Percentiles rank a stretch among this genome's conserved stretches.
Evolutionary conservation across 2,329 filamentous ascomycete genomes (phyloP).

Genomic region (Monilinia laxa): DNA sequence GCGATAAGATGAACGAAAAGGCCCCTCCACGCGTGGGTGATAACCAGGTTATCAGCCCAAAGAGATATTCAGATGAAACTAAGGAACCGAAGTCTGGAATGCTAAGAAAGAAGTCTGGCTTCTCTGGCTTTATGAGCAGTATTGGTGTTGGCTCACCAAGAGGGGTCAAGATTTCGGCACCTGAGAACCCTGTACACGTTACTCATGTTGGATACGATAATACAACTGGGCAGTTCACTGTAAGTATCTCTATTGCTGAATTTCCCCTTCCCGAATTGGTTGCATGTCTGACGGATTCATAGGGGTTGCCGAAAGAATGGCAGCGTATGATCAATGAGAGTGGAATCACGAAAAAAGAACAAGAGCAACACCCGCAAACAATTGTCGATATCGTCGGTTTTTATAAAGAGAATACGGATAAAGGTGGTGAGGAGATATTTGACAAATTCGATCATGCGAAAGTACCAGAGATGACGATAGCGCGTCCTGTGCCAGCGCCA

Average conservation of each 20-base stretch:
- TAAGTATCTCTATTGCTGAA: constrained; percentile 43
- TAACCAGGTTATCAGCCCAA: constrained; percentile 53
- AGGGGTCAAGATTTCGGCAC: constrained; percentile 92
- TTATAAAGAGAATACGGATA: constrained; percentile 90
- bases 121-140: constrained; percentile 84
- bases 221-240: constrained; percentile 92
- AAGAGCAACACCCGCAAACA: constrained; percentile 91
- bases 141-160: constrained; percentile 77
- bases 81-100: constrained; percentile 61
- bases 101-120: constrained; percentile 80
- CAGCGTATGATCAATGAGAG: constrained; percentile 92
- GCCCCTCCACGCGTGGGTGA: constrained; percentile 47
- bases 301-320: constrained; percentile 98
- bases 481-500: constrained; percentile 32
- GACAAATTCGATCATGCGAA: constrained; percentile 94
- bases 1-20: constrained; percentile 52
- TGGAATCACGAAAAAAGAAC: constrained; percentile 93
- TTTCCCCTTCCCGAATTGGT: background rate
- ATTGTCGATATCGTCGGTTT: constrained; percentile 95
- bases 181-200: constrained; percentile 95
- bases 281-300: constrained; percentile 22
- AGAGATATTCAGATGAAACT: constrained; percentile 78
- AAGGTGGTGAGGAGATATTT: constrained; percentile 74
- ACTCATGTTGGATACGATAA: constrained; percentile 98
- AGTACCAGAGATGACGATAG: constrained; percentile 52